Evolutionary conservation across 441 rosid genomes (phyloP), one percentile per base, ranked within the genome.

Genomic region (Pelargonium citronellum): DNA sequence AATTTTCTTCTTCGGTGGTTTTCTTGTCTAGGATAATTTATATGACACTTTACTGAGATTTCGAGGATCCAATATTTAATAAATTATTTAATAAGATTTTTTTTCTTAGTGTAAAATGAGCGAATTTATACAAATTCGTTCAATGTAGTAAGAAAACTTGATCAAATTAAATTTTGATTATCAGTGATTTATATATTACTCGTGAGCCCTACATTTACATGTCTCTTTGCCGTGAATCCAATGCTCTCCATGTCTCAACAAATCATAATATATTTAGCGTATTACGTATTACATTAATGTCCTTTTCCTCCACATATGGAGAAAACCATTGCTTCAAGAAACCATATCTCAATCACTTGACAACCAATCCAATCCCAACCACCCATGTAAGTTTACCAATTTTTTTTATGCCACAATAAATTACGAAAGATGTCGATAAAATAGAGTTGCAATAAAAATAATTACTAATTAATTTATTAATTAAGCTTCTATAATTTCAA

Each of bases 311-410:
- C 61, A 55, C 20, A 17, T 55, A 17, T 55, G 61, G 61, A 55
- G 24, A 16, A 55, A 55, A 1, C 61, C 19, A 55, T 55, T 55
- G 9, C 61, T 55, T 55, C 24, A 55, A 55, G 22, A 55, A 55
- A 55, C 61, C 61, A 16, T 55, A 55, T 15, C 17, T 17, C 5
- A 51, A n/a, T 46, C 57, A n/a, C 6, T n/a, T 15, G 11, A 55
- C 24, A 19, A 53, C 60, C 15, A 16, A 53, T 15, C 20, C 61
- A 55, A 55, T 55, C 61, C 61, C 61, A 55, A 55, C 61, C 61
- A 16, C 24, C 61, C 61, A 1, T 6, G 7, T 55, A 17, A 22
- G 20, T 55, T 55, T 30, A 30, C 37, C 4, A 30, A 30, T 5
- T 53, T 53, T 46, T 46, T 46, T 8, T 2, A 13, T 55, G 61